Percentiles rank a stretch among this genome's conserved stretches.
Conservation (phyloP, 306 rosid species). For the Quercus agrifolia region DNA sequence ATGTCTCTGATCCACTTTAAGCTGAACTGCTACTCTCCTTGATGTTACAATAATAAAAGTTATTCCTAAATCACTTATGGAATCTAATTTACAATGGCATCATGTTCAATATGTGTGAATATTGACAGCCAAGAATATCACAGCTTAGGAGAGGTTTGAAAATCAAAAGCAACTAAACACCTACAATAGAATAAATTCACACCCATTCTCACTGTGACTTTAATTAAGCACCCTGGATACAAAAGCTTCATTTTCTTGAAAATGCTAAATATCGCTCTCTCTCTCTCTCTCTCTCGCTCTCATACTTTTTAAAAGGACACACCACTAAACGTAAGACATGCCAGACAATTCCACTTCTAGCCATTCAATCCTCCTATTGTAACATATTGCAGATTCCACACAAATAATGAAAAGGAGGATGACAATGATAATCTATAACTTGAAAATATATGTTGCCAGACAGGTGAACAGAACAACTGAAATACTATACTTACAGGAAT, state of each 20-base stretch:
- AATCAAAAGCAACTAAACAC: background rate
- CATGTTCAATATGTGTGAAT: background rate
- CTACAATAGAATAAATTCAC: background rate
- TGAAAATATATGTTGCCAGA: background rate
- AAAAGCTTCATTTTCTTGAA: background rate
- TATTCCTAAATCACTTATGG: background rate
- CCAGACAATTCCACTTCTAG: background rate
- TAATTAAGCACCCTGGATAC: background rate
- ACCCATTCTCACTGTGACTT: background rate
- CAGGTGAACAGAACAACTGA: background rate
- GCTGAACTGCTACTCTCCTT: background rate
- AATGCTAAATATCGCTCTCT: background rate
- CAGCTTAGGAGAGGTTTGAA: background rate
- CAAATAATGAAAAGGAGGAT: background rate
- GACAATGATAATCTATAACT: background rate
- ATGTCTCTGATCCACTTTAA: background rate
- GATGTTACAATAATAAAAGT: background rate
- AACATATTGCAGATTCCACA: background rate
- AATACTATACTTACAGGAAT: slow-evolving; percentile 55
- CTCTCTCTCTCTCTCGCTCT: too few species aligned
- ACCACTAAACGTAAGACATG: background rate
- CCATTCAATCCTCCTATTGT: background rate
- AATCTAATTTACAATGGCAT: background rate
- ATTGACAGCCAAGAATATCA: background rate
- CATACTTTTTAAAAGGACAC: background rate